A percentile compares a stretch with the other conserved stretches of the same genome.
These are phyloP conservation scores for Macrolepiota albuminosa DNA, from an alignment of 768 basidiomycete species.

Conservation along the genomic window DNA sequence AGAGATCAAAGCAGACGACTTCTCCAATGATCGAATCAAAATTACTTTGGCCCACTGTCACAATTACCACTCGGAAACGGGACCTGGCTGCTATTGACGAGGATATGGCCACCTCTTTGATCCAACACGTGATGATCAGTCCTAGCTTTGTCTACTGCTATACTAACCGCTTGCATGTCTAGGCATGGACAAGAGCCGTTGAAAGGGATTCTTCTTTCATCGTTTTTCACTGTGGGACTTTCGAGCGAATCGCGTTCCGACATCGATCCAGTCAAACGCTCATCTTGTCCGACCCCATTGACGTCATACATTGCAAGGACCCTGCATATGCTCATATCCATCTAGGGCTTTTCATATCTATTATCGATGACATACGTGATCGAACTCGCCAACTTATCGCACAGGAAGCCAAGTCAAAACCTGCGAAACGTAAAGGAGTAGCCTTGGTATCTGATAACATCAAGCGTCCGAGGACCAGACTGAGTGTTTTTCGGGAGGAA, in stretches of 20 bases:
- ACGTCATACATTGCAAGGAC: not conserved
- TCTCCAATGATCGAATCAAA: not conserved
- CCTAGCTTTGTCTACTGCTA: not conserved
- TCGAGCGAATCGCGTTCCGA: conserved; percentile 3
- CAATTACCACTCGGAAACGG: not conserved
- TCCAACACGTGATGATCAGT: conserved; percentile 1
- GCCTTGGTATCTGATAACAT: not conserved
- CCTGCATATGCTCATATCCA: conserved; percentile 4
- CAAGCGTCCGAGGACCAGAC: not conserved
- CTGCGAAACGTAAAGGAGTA: conserved; percentile 1
- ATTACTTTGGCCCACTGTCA: not conserved
- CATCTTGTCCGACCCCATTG: conserved; percentile 1
- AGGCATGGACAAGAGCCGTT: conserved; percentile 8
- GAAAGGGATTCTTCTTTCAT: conserved; percentile 8
- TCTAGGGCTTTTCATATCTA: not conserved
- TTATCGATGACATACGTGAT: not conserved
- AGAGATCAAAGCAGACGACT: too few relatives aligned
- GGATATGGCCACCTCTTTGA: not conserved
- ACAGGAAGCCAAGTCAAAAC: not conserved
- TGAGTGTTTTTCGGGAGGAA: not conserved
- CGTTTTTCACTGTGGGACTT: conserved; percentile 1
- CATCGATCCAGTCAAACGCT: conserved; percentile 5
- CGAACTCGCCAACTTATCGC: not conserved
- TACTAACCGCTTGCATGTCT: not conserved
- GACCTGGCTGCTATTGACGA: not conserved